Percentiles rank a stretch among this genome's conserved stretches.
These are phyloP conservation scores for Nicotiana noctiflora DNA, from an alignment of 257 asterid genomes.

Conservation along the genomic window DNA sequence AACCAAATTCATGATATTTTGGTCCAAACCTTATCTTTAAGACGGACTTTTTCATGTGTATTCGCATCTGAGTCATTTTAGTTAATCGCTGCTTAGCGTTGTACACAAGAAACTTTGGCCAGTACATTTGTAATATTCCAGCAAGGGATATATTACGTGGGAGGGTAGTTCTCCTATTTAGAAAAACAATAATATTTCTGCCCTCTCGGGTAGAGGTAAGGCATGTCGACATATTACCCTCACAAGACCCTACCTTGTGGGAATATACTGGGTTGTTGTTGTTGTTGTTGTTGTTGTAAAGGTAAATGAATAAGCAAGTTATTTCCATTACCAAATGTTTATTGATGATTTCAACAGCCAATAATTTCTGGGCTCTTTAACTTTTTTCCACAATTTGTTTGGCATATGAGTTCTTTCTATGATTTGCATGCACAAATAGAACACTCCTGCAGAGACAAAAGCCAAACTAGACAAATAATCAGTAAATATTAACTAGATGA, in stretches of 20 bases:
- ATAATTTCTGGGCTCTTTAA: slow-evolving; percentile 84
- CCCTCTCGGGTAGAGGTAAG: too few relatives aligned
- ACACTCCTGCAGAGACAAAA: slow-evolving; percentile 53
- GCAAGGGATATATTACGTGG: not conserved
- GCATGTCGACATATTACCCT: too few relatives aligned
- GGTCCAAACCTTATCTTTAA: slow-evolving; percentile 62
- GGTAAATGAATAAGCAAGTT: not conserved
- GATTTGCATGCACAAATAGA: slow-evolving; percentile 89
- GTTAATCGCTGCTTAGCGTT: slow-evolving; percentile 72
- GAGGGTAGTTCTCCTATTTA: not conserved
- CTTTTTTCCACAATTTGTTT: slow-evolving; percentile 88
- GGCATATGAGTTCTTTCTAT: slow-evolving; percentile 98
- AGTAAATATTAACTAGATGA: too few relatives aligned
- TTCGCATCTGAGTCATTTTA: slow-evolving; percentile 96
- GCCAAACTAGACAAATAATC: not conserved
- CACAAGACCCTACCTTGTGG: too few relatives aligned
- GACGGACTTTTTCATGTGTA: slow-evolving; percentile 94
- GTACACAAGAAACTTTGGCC: slow-evolving; percentile 91
- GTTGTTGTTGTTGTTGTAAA: too few relatives aligned
- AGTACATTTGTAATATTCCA: slow-evolving; percentile 43
- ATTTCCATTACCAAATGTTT: slow-evolving; percentile 66
- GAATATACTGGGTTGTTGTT: too few relatives aligned
- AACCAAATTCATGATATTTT: not conserved
- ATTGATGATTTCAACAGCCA: slow-evolving; percentile 90
- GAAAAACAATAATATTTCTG: not conserved